Evolutionary conservation across 768 basidiomycete species (phyloP).

Genomic region (Saitozyma sp.): DNA sequence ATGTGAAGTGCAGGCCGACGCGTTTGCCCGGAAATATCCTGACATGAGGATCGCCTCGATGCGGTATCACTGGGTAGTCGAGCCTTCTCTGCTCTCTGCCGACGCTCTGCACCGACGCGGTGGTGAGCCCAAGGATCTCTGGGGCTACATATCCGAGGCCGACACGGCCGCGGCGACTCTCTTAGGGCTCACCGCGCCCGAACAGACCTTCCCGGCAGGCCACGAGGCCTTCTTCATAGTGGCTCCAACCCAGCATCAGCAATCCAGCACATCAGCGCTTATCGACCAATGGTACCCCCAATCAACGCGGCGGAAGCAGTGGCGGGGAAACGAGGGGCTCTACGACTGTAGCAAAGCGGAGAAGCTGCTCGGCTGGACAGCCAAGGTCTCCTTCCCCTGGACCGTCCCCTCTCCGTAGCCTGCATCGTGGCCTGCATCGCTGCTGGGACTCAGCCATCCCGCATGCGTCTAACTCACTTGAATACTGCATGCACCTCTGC

Average conservation of each 20-base stretch:
- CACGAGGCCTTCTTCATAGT: constrained; percentile 72
- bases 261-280: constrained; percentile 12
- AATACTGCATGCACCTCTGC: too few species aligned
- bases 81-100: constrained; percentile 51
- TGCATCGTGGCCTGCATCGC: too few species aligned
- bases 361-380: constrained; percentile 62
- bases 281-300: too few species aligned
- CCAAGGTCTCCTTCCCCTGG: too few species aligned
- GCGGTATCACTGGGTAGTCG: constrained; percentile 53
- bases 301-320: constrained; percentile 28
- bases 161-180: constrained; percentile 67
- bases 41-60: constrained; percentile 67
- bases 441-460: too few species aligned
- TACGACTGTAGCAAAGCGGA: constrained; percentile 67
- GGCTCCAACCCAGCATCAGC: constrained; percentile 58
- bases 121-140: constrained; percentile 55
- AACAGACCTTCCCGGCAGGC: constrained; percentile 43
- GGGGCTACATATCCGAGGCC: constrained; percentile 71
- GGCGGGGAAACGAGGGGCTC: constrained; percentile 57
- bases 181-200: constrained; percentile 59
- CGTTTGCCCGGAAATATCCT: constrained; percentile 65
- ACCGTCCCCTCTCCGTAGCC: too few species aligned
- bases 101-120: constrained; percentile 29
- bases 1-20: constrained; percentile 67
- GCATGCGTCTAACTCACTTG: too few species aligned